Percentiles rank a stretch among this genome's conserved stretches.
phyloP scores from a whole-genome alignment of 2,329 filamentous ascomycete species.

The Herpotrichia juniperi region DNA sequence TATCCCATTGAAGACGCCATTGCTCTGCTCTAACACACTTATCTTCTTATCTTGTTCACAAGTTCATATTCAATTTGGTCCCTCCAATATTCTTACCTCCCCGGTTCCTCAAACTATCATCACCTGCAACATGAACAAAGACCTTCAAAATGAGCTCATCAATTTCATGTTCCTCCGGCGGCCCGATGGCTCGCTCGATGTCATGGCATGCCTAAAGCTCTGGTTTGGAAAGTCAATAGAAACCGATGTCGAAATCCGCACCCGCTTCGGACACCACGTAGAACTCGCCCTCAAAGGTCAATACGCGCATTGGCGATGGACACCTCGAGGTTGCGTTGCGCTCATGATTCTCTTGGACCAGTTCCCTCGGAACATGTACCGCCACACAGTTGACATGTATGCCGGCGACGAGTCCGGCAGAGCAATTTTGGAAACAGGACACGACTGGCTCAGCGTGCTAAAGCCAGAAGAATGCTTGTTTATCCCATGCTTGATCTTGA shows the following conservation, averaged over 20 bases:
- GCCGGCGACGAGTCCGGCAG: conserved; percentile 29
- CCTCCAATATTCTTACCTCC: neutral
- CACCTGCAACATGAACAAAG: conserved; percentile 11
- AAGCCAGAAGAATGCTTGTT: conserved; percentile 15
- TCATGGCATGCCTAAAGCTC: conserved; percentile 12
- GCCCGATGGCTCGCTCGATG: conserved; percentile 10
- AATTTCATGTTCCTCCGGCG: conserved; percentile 17
- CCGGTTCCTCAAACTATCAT: neutral
- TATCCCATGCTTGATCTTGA: conserved; percentile 13
- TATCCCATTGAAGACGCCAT: neutral
- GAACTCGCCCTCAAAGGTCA: conserved; percentile 8
- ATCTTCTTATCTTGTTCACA: neutral
- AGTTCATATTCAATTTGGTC: neutral
- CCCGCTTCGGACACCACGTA: conserved; percentile 14
- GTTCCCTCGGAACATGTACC: conserved; percentile 46
- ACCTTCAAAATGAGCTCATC: conserved; percentile 15
- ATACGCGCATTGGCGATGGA: conserved; percentile 13
- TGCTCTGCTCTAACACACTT: neutral
- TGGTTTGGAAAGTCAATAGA: conserved; percentile 15
- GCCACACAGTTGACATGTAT: conserved; percentile 37
- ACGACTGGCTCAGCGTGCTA: conserved; percentile 13
- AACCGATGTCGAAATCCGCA: conserved; percentile 12
- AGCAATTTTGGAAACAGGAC: conserved; percentile 9
- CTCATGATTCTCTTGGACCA: conserved; percentile 49
- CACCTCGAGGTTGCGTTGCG: conserved; percentile 22